phyloP scores from a whole-genome alignment of 2,329 filamentous ascomycete species.

The Zopfia rhizophila region DNA sequence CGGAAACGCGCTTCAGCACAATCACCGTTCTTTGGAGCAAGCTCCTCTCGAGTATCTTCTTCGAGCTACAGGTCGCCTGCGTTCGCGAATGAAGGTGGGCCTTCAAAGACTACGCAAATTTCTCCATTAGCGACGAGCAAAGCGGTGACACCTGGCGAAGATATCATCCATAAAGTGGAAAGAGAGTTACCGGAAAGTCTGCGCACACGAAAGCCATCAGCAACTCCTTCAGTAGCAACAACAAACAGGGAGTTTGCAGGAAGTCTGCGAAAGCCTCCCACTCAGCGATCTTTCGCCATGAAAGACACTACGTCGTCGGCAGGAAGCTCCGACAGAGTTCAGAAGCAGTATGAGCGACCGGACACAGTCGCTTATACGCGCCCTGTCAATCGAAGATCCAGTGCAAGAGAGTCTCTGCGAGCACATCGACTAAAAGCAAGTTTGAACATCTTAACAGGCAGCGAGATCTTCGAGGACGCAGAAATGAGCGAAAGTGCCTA shows the following conservation, averaged over 20 bases:
- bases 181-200: conserved; percentile 25
- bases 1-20: conserved; percentile 52
- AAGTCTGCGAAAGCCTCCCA: conserved; percentile 36
- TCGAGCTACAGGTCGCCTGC: conserved; percentile 38
- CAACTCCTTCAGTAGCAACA: conserved; percentile 23
- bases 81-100: conserved; percentile 14
- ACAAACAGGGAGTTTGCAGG: conserved; percentile 25
- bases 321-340: conserved; percentile 21
- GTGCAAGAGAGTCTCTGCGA: conserved; percentile 32
- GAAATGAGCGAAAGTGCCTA: conserved; percentile 45
- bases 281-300: conserved; percentile 21
- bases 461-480: conserved; percentile 40
- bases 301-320: conserved; percentile 22
- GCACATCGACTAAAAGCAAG: conserved; percentile 33
- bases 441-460: conserved; percentile 36
- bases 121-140: conserved; percentile 9
- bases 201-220: conserved; percentile 23
- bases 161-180: conserved; percentile 11
- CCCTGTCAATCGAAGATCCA: conserved; percentile 24
- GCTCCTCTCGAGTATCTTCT: conserved; percentile 41
- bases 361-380: conserved; percentile 23
- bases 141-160: conserved; percentile 10
- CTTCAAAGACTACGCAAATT: conserved; percentile 5
- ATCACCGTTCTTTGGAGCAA: conserved; percentile 53
- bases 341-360: conserved; percentile 29